A percentile compares a stretch with the other conserved stretches of the same genome.
Conservation (phyloP, 202 grass and related monocot genomes). For the Musa balbisiana region DNA sequence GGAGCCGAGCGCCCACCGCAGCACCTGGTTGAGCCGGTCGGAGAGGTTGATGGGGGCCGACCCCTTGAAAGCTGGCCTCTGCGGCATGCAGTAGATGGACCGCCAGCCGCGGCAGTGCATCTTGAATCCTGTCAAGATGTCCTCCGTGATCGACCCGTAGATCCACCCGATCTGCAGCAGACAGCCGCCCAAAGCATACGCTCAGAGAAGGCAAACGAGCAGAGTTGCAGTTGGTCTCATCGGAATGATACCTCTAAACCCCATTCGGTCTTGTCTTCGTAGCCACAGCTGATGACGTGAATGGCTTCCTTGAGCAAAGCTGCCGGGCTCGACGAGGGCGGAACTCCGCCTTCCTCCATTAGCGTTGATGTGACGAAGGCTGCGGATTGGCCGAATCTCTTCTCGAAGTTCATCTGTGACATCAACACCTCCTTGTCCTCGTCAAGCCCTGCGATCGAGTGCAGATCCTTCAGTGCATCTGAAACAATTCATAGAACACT, state of each 20-base stretch:
- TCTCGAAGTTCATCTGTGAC: slow-evolving; percentile 99
- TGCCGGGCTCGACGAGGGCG: slow-evolving; percentile 82
- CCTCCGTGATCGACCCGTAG: slow-evolving; percentile 99
- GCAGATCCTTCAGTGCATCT: background rate
- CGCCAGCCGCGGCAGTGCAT: slow-evolving; percentile 99
- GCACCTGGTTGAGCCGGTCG: slow-evolving; percentile 94
- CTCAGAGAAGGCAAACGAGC: no score
- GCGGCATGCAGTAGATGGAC: slow-evolving; percentile 98
- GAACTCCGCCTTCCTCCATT: slow-evolving; percentile 97
- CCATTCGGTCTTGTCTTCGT: slow-evolving; percentile 97
- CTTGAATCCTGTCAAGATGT: slow-evolving; percentile 95
- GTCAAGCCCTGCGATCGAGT: slow-evolving; percentile 40
- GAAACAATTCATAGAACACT: background rate
- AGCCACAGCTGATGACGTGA: slow-evolving; percentile 98
- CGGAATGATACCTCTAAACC: slow-evolving; percentile 56
- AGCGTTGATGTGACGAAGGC: slow-evolving; percentile 91
- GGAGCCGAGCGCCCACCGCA: slow-evolving; percentile 94
- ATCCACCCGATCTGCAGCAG: slow-evolving; percentile 82
- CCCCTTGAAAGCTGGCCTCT: slow-evolving; percentile 81
- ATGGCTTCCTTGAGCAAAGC: slow-evolving; percentile 98
- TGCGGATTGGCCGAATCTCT: slow-evolving; percentile 95
- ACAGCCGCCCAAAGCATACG: no score
- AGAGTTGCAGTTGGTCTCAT: no score
- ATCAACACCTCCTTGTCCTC: slow-evolving; percentile 85
- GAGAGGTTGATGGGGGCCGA: slow-evolving; percentile 97